Base-by-base conservation (phyloP, 2,329 filamentous ascomycete genomes). In the Ceratocystis diversiconidia region DNA sequence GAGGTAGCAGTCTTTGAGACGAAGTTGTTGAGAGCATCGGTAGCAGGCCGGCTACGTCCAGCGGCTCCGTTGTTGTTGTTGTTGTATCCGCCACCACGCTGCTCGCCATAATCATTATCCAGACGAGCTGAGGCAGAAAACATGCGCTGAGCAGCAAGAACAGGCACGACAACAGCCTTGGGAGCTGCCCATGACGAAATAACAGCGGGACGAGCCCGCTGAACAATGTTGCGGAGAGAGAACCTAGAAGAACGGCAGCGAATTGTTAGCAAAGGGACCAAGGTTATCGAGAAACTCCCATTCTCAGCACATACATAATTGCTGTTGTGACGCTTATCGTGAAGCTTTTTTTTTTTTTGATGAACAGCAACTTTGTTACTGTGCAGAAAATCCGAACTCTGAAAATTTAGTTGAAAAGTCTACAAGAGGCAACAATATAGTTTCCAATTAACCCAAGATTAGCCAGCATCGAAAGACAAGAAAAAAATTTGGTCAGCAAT, bases 131-230 rank as follows among this genome's bases (percentile, higher is more conserved):
- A 64, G 7, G 43, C 28, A 8, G 65, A 67, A 48, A 67, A 62
- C 19, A 67, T 22, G 25, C 65, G 65, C 41, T 57, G 61, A 17
- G 43, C 30, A 28, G 63, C 10, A 22, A 48, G 46, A 17, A 61
- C 57, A 12, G 62, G 57, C 12, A 59, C 4, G 36, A 41, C 36
- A 41, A 10, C 17, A 36, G 55, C 32, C 62, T 46, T 65, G 62
- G 44, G 55, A 10, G 57, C 46, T n/a, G 55, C 44, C 57, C 55
- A 46, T 15, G 65, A 63, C n/a, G 62, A 46, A 7, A 61, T 22
- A 25, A 50, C 65, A 25, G 65, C 44, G 46, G 62, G 62, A 41
- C 62, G 62, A 46, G 65, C 62, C 59, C 65, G 65, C 65, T 67
- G 65, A 28, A 43, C 48, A 52, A 67, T 44, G 62, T 17, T 59